A percentile compares a stretch with the other conserved stretches of the same genome.
Evolutionary conservation across 352 stramenopile species (phyloP).

Genomic region (Globisporangium nagaii): DNA sequence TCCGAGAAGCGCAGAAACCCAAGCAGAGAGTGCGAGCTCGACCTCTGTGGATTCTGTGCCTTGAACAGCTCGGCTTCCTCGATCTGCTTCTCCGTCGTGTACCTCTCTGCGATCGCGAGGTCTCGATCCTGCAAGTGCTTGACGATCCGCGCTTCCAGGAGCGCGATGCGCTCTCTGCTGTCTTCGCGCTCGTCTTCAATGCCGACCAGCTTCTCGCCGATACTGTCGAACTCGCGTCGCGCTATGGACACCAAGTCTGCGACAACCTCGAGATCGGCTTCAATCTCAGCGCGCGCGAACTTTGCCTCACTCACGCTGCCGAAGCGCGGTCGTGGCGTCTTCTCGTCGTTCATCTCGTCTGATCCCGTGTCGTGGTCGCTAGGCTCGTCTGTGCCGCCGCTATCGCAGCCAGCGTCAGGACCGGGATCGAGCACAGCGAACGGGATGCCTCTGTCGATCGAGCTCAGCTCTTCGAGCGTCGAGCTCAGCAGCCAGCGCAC

Average conservation of each 20-base stretch:
- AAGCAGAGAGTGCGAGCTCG: constrained; percentile 17
- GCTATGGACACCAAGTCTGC: constrained; percentile 47
- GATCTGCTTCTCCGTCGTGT: constrained; percentile 65
- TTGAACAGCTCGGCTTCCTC: constrained; percentile 56
- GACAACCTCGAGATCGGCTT: constrained; percentile 39
- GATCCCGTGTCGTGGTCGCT: neutral
- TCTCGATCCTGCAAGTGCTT: constrained; percentile 73
- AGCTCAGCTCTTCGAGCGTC: constrained; percentile 36
- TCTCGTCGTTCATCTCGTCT: constrained; percentile 1
- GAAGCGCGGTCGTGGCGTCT: neutral
- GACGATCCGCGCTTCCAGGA: constrained; percentile 65
- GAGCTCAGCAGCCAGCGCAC: constrained; percentile 53
- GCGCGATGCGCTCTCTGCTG: constrained; percentile 41
- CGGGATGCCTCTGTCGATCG: constrained; percentile 19
- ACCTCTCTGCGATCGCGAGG: constrained; percentile 63
- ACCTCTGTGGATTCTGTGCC: constrained; percentile 17
- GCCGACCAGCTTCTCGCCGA: constrained; percentile 34
- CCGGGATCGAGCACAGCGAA: constrained; percentile 9
- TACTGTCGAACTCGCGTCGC: constrained; percentile 28
- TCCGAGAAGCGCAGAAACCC: constrained; percentile 13
- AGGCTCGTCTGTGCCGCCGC: neutral
- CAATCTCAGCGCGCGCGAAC: constrained; percentile 33
- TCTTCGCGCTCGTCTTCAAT: constrained; percentile 37
- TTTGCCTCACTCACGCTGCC: constrained; percentile 8
- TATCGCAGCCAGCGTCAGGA: neutral